Evolutionary conservation across 306 rosid species (phyloP), one percentile per base, ranked within the genome.

Genomic region (Purshia tridentata): DNA sequence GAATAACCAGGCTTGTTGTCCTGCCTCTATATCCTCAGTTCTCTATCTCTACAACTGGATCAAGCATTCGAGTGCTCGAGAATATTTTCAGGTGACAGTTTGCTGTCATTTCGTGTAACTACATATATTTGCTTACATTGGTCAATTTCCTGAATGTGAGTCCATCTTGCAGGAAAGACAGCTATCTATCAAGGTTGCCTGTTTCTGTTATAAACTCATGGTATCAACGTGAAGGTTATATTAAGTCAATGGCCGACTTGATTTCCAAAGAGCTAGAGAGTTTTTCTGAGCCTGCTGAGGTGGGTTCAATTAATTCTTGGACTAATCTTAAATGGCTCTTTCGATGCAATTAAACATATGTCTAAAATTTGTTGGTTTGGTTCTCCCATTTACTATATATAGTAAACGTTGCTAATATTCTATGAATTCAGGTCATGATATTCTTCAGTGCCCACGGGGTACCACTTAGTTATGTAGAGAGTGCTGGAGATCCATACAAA

Each of bases 401-500:
- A 23, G 70, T 57, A 80, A 55, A 73, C 46, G 0, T 68, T 69
- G 22, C 64, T 39, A 67, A 16, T 79, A 15, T 41, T 78, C 37
- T 61, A 15, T 61, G 29, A 35, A 59, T 77, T 22, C 65, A 94
- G 99, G 99, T 81, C 44, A 86, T 83, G 92, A 84, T 95, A 83
- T 90, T 95, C 86, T 95, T 95, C 81, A 95, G 99, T 82, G 99
- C 99, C 73, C 99, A 95, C 3, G 98, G 99, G 39, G 99, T 95
- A 19, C 99, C 99, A 5, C 92, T 92, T 64, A 95, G 98, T 73
- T 95, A 95, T 12, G 93, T 95, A 68, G 92, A 88, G 85, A 80
- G 88, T 52, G 96, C 99, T 11, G 99, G 99, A 57, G 99, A 95
- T 84, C 99, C 99, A 16, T 95, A 95, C 85, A 90, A 70, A 71